Evolutionary conservation across 164 flowering plant species (phyloP), one percentile per base, ranked within the genome.

Genomic region (Cinnamomum micranthum): DNA sequence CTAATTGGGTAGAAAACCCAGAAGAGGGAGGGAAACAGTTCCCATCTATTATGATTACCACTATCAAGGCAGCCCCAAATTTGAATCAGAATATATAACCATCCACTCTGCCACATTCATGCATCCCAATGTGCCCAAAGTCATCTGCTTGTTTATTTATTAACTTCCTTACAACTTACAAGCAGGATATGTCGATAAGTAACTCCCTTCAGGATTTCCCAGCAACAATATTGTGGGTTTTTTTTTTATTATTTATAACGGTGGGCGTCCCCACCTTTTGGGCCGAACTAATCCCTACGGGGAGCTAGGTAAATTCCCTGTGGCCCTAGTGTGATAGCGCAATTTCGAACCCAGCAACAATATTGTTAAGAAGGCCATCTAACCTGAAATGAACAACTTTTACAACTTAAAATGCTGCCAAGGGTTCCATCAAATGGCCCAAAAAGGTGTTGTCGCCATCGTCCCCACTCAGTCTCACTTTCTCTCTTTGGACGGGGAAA

Each of bases 371-470:
- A 79, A 77, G 60, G 79, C 74, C 74, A 70, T 71, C 24, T 31
- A 31, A 95, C 99, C 98, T 95, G 92, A 83, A 82, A 84, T 31
- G 90, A 87, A 83, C 99, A 95, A 77, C 87, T 92, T 87, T 80
- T 87, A 83, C 98, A 95, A 70, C 83, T 84, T 79, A 95, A 88
- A 35, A 78, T 70, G 85, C 97, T 95, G 76, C 97, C 82, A 76
- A 90, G 82, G 72, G 91, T 90, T 70, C 99, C 99, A 87, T 92
- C 88, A 83, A 95, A 91, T 67, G 99, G 99, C 73, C 95, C 97
- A 78, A 90, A 84, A 69, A 85, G 85, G 71, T 73, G 78, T 63
- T 83, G 82, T 66, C 80, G 84, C 99, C 99, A 95, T 80, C 91
- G 85, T 81, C 84, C 79, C 72, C 71, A 83, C 81, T 92, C 94